Base-by-base conservation (phyloP, 2,329 filamentous ascomycete species). In the Epichloe coenophiala region DNA sequence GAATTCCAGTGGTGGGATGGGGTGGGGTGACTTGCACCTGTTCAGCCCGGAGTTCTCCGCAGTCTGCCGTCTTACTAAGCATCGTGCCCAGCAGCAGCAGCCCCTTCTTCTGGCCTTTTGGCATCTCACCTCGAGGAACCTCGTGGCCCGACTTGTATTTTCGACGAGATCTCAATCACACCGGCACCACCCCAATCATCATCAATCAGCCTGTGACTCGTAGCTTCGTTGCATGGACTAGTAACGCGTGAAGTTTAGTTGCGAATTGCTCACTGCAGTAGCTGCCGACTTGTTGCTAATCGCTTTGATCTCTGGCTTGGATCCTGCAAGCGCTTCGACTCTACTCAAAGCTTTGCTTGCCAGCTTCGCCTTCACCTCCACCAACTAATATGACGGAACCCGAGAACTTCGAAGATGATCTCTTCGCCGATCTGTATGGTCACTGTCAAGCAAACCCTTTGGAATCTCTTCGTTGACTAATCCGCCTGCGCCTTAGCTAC, bases 351-450 rank as follows among this genome's bases (percentile, higher is more conserved):
- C 38, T 23, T 23, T 35, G 38, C 21, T n/a, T 36, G 31, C 38
- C n/a, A 48, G 38, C 27, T 17, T 33, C 27, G 27, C 46, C n/a
- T 11, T 21, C 15, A 33, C 13, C 37, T 21, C 15, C n/a, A n/a
- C 12, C 33, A 27, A 15, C 35, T 13, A 31, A 56, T 60, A 93
- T 91, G 87, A 81, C 86, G 45, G 88, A 93, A 62, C 74, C 78
- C 49, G 86, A 90, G 63, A 86, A 87, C 58, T 83, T 88, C 59
- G 89, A 95, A 60, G 90, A 95, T 63, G 89, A 95, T 76, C 86
- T 95, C 69, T 95, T 95, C 69, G 89, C 89, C 61, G 90, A 95
- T 71, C 80, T 95, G 89, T 95, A 74, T 71, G 88, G 2, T 19
- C 7, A 27, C 8, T 15, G 3, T 11, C 12, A 21, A 27, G 7